Evolutionary conservation across 352 stramenopile species (phyloP).

Genomic region (Globisporangium polare): DNA sequence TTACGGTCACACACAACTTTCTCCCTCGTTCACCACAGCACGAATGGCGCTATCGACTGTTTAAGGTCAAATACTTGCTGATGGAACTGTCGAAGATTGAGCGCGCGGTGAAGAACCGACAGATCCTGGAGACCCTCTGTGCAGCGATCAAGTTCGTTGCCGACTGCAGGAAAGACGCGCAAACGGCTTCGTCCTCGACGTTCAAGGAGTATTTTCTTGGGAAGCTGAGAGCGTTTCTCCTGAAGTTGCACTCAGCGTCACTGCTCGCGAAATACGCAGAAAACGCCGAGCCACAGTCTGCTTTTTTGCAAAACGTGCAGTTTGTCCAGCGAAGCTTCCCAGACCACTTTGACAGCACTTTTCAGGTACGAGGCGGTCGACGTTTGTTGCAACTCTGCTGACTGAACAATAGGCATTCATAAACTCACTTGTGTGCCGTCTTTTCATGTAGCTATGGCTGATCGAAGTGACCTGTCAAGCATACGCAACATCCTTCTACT

Average conservation of each 20-base stretch:
- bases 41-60: constrained; percentile 40
- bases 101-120: constrained; percentile 25
- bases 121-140: constrained; percentile 44
- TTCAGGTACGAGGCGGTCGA: constrained; percentile 35
- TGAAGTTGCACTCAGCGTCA: constrained; percentile 47
- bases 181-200: constrained; percentile 1
- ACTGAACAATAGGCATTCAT: not conserved
- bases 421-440: not conserved
- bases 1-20: not conserved
- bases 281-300: constrained; percentile 13
- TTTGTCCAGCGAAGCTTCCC: constrained; percentile 44
- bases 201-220: constrained; percentile 50
- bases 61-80: constrained; percentile 56
- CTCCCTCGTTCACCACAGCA: constrained; percentile 14
- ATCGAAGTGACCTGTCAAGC: constrained; percentile 59
- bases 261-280: constrained; percentile 24
- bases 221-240: constrained; percentile 47
- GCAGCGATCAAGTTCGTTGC: constrained; percentile 33
- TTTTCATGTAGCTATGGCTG: constrained; percentile 54
- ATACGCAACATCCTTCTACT: constrained; percentile 37
- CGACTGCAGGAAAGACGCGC: constrained; percentile 11
- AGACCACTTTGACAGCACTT: constrained; percentile 36
- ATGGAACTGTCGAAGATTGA: constrained; percentile 45
- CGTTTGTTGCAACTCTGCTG: not conserved
- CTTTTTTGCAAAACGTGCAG: constrained; percentile 45